Evolutionary conservation across 2,329 filamentous ascomycete species (phyloP), one percentile per base, ranked within the genome.

Genomic region (Teratosphaeria viscida): DNA sequence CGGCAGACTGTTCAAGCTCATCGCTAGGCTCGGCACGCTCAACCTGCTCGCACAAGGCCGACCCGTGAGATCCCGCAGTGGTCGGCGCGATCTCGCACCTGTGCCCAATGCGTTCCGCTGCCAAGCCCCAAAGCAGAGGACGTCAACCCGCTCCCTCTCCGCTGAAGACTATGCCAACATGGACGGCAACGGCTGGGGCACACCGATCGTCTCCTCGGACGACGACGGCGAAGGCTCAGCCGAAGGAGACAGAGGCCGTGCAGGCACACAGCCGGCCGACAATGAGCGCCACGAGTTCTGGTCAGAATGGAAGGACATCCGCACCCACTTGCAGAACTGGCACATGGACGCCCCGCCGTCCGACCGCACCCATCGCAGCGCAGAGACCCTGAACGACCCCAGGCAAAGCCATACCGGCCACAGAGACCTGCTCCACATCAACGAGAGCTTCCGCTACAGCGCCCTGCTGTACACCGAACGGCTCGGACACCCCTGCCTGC

Each of bases 391-490:
- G 32, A 59, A 16, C 55, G 58, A 47, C 55, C 65, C 26, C 63
- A 67, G 19, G 65, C 70, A 66, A 26, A 56, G 61, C 49, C 59
- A 65, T 14, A 56, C 65, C 23, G 65, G 63, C 26, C 88, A 94
- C 71, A 76, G 85, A 26, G 90, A 95, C 64, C 79, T 96, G 11
- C 82, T 85, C 37, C 89, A 91, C 67, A 87, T 96, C 56, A 95
- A 89, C 23, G 90, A 96, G 73, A 88, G 88, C 11, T 96, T 96
- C 79, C 88, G 92, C 19, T 91, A 94, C 72, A 86, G 91, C 0
- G 92, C 91, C 0, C 81, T 96, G 37, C 81, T 96, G 11, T 96
- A 96, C 77, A 92, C 88, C 10, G 90, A 95, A 76, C 88, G 92
- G 4, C 83, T 96, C 27, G 90, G 89, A 1, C 85, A 87, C 65